phyloP scores from a whole-genome alignment of 495 filamentous ascomycete genomes.

The Bathelium albidoporum region DNA sequence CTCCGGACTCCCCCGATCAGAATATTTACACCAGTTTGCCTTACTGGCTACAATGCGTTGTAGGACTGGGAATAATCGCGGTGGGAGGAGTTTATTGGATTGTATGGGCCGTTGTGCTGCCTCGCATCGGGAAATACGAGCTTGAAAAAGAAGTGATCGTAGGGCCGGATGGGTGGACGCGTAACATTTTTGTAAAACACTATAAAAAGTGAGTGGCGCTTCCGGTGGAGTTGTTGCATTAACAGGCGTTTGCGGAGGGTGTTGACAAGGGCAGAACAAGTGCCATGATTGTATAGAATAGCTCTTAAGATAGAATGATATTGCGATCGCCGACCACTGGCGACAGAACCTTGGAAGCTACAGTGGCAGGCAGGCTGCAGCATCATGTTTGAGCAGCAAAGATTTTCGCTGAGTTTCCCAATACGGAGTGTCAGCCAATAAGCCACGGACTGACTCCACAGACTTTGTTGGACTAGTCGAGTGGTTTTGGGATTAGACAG shows the following conservation, averaged over 20 bases:
- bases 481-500: too few species aligned
- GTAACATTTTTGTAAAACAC: slow-evolving; percentile 27
- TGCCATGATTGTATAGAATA: too few species aligned
- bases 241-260: neutral
- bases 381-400: too few species aligned
- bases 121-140: slow-evolving; percentile 28
- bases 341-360: too few species aligned
- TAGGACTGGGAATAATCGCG: slow-evolving; percentile 39
- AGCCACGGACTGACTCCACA: too few species aligned
- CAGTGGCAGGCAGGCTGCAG: too few species aligned
- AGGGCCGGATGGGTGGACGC: slow-evolving; percentile 36
- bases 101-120: slow-evolving; percentile 38
- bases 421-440: too few species aligned
- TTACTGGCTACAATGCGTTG: slow-evolving; percentile 43
- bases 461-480: too few species aligned
- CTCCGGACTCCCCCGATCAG: slow-evolving; percentile 30
- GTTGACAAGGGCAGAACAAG: neutral
- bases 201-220: slow-evolving; percentile 1
- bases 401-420: too few species aligned
- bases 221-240: neutral
- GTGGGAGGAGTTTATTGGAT: slow-evolving; percentile 43
- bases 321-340: too few species aligned
- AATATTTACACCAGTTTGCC: slow-evolving; percentile 43
- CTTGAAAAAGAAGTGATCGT: slow-evolving; percentile 23
- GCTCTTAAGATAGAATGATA: too few species aligned